Conservation (phyloP, 2,329 filamentous ascomycete genomes). For the Cercospora canescens region DNA sequence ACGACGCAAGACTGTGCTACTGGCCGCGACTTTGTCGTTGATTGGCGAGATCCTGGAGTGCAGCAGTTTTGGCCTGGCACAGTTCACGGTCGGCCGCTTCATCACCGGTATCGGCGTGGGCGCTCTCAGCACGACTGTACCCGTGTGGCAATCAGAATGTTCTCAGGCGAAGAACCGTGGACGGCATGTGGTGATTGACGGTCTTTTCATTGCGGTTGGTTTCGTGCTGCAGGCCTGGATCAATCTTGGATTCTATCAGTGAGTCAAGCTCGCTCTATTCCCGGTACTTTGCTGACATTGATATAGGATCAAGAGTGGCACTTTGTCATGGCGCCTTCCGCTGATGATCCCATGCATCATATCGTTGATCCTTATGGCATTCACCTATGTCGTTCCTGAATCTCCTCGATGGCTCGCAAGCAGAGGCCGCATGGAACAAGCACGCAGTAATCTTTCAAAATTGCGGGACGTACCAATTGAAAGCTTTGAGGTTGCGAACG, state of each 20-base stretch:
- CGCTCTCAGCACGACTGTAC: slow-evolving; percentile 46
- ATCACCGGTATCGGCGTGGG: slow-evolving; percentile 48
- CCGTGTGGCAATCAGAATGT: slow-evolving; percentile 49
- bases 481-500: slow-evolving; percentile 41
- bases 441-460: slow-evolving; percentile 36
- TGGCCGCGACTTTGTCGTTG: slow-evolving; percentile 42
- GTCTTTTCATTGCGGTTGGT: slow-evolving; percentile 49
- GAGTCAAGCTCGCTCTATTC: neutral
- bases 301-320: slow-evolving; percentile 34
- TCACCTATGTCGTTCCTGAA: slow-evolving; percentile 39
- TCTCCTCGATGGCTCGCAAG: slow-evolving; percentile 42
- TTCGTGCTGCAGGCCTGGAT: slow-evolving; percentile 51
- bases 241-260: slow-evolving; percentile 45
- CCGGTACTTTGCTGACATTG: neutral
- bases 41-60: slow-evolving; percentile 48
- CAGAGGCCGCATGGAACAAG: slow-evolving; percentile 29
- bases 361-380: slow-evolving; percentile 33
- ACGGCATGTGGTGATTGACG: slow-evolving; percentile 45
- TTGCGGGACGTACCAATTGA: slow-evolving; percentile 43
- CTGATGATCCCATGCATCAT: slow-evolving; percentile 51
- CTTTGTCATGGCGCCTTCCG: slow-evolving; percentile 47
- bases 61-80: slow-evolving; percentile 46
- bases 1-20: slow-evolving; percentile 47
- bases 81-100: slow-evolving; percentile 49
- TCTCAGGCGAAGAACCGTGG: slow-evolving; percentile 41